Evolutionary conservation across 176 grass and related monocot genomes (phyloP).

Genomic region (Aegilops longissima): DNA sequence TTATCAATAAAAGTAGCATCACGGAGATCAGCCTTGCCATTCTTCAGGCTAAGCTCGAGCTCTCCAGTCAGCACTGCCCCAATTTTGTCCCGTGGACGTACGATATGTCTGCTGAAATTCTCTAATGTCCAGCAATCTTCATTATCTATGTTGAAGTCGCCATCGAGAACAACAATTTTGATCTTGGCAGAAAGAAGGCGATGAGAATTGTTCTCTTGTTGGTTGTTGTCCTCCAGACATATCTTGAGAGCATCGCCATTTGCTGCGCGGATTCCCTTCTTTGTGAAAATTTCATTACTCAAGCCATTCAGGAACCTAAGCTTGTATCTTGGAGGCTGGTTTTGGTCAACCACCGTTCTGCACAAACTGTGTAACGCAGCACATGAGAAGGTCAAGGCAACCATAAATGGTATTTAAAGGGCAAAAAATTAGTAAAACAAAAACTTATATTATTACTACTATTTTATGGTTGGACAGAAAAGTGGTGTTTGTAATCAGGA

Average conservation of each 20-base stretch:
- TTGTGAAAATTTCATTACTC: constrained; percentile 36
- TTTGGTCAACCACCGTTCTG: constrained; percentile 12
- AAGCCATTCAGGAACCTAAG: constrained; percentile 28
- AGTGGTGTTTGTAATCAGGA: background rate
- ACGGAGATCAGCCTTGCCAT: constrained; percentile 21
- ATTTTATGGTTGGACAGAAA: background rate
- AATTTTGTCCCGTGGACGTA: constrained; percentile 31
- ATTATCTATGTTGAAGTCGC: constrained; percentile 39
- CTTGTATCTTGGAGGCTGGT: constrained; percentile 25
- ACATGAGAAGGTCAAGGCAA: background rate
- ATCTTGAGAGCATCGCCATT: constrained; percentile 32
- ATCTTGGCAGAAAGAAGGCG: constrained; percentile 34
- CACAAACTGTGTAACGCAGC: background rate
- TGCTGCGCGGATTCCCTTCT: background rate
- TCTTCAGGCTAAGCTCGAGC: constrained; percentile 27
- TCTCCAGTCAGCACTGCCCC: constrained; percentile 37
- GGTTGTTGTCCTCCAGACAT: background rate
- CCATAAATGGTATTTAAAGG: background rate
- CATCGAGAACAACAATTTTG: constrained; percentile 52
- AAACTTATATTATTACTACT: background rate
- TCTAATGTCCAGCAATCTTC: constrained; percentile 28
- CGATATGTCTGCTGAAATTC: constrained; percentile 29
- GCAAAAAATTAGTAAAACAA: too few relatives aligned
- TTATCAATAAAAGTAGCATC: constrained; percentile 45
- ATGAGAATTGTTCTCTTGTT: background rate